Evolutionary conservation across 768 basidiomycete genomes (phyloP).

Genomic region (Phylloporus arenicola): DNA sequence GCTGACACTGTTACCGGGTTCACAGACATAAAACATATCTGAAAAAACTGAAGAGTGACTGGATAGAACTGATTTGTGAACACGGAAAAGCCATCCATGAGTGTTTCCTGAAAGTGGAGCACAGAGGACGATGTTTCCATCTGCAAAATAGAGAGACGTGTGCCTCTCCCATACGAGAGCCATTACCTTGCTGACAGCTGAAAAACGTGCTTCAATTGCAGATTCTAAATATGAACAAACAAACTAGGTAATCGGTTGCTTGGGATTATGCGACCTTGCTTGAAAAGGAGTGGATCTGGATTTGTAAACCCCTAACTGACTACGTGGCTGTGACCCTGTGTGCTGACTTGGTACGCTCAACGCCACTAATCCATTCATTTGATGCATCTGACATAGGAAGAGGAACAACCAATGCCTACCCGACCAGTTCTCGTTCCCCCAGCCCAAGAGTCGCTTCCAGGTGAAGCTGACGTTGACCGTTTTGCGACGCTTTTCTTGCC

Average conservation of each 20-base stretch:
- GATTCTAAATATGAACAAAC: no score
- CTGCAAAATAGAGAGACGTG: slow-evolving; percentile 5
- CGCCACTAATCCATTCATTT: neutral
- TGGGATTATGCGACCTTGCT: no score
- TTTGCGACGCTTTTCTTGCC: slow-evolving; percentile 43
- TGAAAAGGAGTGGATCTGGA: no score
- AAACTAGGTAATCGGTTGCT: no score
- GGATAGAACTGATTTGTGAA: slow-evolving; percentile 14
- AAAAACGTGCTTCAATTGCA: no score
- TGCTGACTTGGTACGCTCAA: neutral
- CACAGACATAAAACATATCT: slow-evolving; percentile 5
- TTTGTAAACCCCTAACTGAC: no score
- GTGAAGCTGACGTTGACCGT: slow-evolving; percentile 32
- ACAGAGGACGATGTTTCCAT: slow-evolving; percentile 5
- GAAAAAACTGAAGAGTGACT: slow-evolving; percentile 5
- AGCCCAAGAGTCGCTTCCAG: neutral
- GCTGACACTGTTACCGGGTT: neutral
- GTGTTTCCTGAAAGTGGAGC: neutral
- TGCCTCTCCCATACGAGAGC: slow-evolving; percentile 4
- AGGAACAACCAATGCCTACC: neutral
- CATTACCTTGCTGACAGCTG: no score
- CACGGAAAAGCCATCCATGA: slow-evolving; percentile 6
- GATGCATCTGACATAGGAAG: neutral
- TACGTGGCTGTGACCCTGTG: neutral
- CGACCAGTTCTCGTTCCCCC: neutral